Conservation (phyloP, 306 rosid species). For the Chamaecrista fasciculata region DNA sequence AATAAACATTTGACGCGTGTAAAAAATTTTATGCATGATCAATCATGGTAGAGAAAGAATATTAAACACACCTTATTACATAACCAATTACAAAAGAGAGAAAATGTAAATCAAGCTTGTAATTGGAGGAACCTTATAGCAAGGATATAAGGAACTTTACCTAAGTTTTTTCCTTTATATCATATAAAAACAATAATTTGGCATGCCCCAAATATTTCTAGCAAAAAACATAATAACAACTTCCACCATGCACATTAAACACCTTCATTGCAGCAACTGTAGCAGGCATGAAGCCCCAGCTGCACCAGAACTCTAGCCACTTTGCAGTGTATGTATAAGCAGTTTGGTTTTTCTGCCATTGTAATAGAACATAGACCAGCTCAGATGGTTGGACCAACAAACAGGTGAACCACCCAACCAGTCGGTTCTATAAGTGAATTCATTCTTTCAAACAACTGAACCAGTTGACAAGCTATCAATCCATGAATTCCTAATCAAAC, state of each 20-base stretch:
- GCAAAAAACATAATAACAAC: not conserved
- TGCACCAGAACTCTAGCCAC: not conserved
- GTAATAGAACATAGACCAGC: not conserved
- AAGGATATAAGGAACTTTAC: no score
- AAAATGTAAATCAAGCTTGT: no score
- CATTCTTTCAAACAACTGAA: not conserved
- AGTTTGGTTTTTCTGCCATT: not conserved
- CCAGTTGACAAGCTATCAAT: not conserved
- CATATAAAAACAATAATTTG: not conserved
- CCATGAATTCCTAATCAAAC: not conserved
- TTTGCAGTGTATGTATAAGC: not conserved
- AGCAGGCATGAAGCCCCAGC: not conserved
- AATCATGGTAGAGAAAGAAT: no score
- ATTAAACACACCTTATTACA: no score
- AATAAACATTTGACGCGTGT: no score
- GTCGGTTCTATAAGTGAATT: not conserved
- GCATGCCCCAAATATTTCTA: constrained; percentile 2
- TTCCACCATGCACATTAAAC: not conserved
- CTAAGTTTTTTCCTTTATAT: no score
- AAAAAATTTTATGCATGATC: no score
- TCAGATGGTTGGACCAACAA: not conserved
- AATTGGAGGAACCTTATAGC: no score
- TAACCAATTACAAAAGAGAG: no score
- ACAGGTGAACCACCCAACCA: not conserved
- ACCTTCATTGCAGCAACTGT: not conserved